Evolutionary conservation across 2,329 filamentous ascomycete species (phyloP), one percentile per base, ranked within the genome.

Genomic region (Sclerotinia nivalis): DNA sequence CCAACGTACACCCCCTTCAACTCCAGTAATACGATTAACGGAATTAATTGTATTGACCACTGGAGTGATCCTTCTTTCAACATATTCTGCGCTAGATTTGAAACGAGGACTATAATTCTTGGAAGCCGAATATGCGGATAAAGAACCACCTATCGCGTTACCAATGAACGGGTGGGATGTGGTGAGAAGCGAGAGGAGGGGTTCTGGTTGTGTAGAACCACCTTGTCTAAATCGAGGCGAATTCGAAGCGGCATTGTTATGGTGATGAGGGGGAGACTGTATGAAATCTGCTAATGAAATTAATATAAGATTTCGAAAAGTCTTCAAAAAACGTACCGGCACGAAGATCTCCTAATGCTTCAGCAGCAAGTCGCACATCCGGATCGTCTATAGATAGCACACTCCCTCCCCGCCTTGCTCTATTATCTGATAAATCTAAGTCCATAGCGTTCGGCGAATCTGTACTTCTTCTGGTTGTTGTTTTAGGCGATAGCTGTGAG

Each of bases 41-140:
- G 89, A 91, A 20, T 92, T 92, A 43, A 97, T 92, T 0, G 93
- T 96, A 77, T 92, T 96, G 66, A 92, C 92, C 66, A 97, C 88
- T 1, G 93, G 93, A 1, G 91, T 92, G 66, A 97, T 88, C 74
- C 93, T 95, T 60, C 92, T 90, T 80, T 98, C 95, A 28, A 97
- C 89, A 76, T 96, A 93, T 79, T 97, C 93, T 62, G 93, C 95
- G 71, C 93, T 88, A n/a, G 92, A 91, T 79, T 92, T 93, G 78
- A 97, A 93, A 2, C 91, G 87, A 0, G 95, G 93, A 1, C 93
- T 96, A 76, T 95, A 96, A 74, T 94, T 93, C 80, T 98, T 97
- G 15, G 92, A 93, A 3, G 87, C 90, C 40, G 91, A 90, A 79
- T 98, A 98, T 1, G 92, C 93, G 1, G 91, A 93, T 10, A 95